phyloP scores from a whole-genome alignment of 139 green algal genomes.

The Coelastrella sp. region DNA sequence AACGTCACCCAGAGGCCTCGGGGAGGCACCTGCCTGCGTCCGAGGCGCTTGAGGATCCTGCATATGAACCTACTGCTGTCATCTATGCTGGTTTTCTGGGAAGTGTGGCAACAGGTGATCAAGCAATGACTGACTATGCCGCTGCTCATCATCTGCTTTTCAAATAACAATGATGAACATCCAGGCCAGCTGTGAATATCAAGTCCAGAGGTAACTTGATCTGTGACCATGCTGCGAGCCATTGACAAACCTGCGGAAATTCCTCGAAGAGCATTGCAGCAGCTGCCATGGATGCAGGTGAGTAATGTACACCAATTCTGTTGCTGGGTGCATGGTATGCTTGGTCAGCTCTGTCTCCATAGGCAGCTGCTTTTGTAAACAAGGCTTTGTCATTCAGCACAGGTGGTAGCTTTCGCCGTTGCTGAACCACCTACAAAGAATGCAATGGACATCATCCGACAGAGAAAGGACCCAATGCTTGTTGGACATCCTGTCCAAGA shows the following conservation, averaged over 20 bases:
- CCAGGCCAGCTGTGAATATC: too few relatives aligned
- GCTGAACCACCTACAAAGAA: constrained; percentile 56
- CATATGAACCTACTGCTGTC: neutral
- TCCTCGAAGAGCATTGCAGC: constrained; percentile 75
- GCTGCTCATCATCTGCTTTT: too few relatives aligned
- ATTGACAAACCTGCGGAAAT: constrained; percentile 53
- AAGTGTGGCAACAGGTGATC: too few relatives aligned
- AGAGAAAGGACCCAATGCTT: too few relatives aligned
- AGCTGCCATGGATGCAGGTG: constrained; percentile 50
- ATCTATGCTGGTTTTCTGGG: neutral
- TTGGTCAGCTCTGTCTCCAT: constrained; percentile 72
- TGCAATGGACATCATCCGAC: neutral
- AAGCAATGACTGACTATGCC: too few relatives aligned
- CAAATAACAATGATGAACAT: too few relatives aligned
- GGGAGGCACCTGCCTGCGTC: neutral
- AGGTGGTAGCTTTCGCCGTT: constrained; percentile 73
- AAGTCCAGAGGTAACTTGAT: too few relatives aligned
- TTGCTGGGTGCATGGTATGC: constrained; percentile 80
- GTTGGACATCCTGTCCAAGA: too few relatives aligned
- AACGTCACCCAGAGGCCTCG: constrained; percentile 44
- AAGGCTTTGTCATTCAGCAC: constrained; percentile 77
- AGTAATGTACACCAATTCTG: constrained; percentile 77
- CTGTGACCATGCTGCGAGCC: too few relatives aligned
- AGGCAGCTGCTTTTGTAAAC: constrained; percentile 78
- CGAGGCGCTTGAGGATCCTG: constrained; percentile 62